Percentiles rank a stretch among this genome's conserved stretches.
These are phyloP conservation scores for Hansenula sp. DNA, from an alignment of 1,139 yeast genomes.

Conservation along the genomic window DNA sequence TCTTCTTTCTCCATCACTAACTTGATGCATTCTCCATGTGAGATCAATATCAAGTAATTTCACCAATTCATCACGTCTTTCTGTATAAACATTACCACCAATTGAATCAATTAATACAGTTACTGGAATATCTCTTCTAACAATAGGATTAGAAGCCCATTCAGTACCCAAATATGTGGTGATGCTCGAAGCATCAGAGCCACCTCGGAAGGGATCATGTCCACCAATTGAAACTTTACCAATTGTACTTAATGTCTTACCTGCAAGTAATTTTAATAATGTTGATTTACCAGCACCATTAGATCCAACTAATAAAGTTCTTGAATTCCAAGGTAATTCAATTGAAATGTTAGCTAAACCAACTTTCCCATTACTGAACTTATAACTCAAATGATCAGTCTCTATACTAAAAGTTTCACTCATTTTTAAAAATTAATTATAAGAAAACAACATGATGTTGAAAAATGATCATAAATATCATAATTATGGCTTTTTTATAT, in stretches of 20 bases:
- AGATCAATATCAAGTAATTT: slow-evolving; percentile 79
- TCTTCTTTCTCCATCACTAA: slow-evolving; percentile 93
- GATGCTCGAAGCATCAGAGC: slow-evolving; percentile 42
- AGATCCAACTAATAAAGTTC: slow-evolving; percentile 83
- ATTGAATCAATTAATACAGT: slow-evolving; percentile 70
- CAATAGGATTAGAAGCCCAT: slow-evolving; percentile 92
- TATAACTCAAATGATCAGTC: slow-evolving; percentile 63
- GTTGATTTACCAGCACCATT: slow-evolving; percentile 98
- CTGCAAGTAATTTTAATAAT: slow-evolving; percentile 75
- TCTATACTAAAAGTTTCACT: slow-evolving; percentile 44
- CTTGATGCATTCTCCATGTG: slow-evolving; percentile 86
- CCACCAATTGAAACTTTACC: slow-evolving; percentile 71
- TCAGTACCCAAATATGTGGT: slow-evolving; percentile 95
- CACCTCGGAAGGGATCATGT: slow-evolving; percentile 73
- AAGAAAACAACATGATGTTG: too few species aligned
- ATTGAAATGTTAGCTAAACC: slow-evolving; percentile 66
- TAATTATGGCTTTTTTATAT: too few species aligned
- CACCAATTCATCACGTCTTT: slow-evolving; percentile 71
- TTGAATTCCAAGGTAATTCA: slow-evolving; percentile 61
- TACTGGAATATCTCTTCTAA: slow-evolving; percentile 87
- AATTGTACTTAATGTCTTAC: slow-evolving; percentile 76
- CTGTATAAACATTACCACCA: slow-evolving; percentile 73
- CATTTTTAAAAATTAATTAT: too few species aligned
- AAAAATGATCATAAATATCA: too few species aligned
- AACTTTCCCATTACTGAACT: slow-evolving; percentile 60